Conservation (phyloP, 2,329 filamentous ascomycete species). For the Sporothrix globosa region DNA sequence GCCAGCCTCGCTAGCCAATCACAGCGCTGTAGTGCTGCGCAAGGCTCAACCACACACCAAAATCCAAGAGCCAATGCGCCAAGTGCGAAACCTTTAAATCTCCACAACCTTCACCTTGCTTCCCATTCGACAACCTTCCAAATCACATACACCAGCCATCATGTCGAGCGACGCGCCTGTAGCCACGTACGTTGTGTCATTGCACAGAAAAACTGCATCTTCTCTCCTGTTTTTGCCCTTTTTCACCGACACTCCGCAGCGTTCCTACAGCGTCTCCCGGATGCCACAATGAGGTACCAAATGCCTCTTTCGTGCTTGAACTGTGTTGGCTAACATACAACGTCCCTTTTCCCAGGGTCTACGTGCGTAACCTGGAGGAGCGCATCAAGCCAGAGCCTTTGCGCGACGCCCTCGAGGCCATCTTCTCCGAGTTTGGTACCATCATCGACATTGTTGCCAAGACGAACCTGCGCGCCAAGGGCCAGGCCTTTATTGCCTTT, state of each 20-base stretch:
- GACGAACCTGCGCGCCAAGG: conserved; percentile 86
- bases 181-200: conserved; percentile 71
- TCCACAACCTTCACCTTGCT: neutral
- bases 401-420: conserved; percentile 69
- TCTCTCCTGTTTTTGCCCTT: conserved; percentile 10
- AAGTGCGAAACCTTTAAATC: neutral
- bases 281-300: neutral
- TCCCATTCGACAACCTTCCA: neutral
- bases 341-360: conserved; percentile 53
- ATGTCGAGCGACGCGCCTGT: conserved; percentile 53
- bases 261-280: neutral
- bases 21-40: neutral
- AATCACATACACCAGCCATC: neutral
- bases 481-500: conserved; percentile 94
- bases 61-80: neutral
- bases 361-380: conserved; percentile 87
- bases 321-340: neutral
- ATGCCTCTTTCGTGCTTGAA: neutral
- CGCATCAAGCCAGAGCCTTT: conserved; percentile 80
- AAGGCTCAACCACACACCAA: conserved; percentile 13
- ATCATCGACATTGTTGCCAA: conserved; percentile 73
- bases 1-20: conserved; percentile 8
- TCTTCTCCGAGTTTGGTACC: conserved; percentile 88
- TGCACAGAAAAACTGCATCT: conserved; percentile 52
- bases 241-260: conserved; percentile 56